Base-by-base conservation (phyloP, 148 eudicot genomes). In the Pouteria glomerata region DNA sequence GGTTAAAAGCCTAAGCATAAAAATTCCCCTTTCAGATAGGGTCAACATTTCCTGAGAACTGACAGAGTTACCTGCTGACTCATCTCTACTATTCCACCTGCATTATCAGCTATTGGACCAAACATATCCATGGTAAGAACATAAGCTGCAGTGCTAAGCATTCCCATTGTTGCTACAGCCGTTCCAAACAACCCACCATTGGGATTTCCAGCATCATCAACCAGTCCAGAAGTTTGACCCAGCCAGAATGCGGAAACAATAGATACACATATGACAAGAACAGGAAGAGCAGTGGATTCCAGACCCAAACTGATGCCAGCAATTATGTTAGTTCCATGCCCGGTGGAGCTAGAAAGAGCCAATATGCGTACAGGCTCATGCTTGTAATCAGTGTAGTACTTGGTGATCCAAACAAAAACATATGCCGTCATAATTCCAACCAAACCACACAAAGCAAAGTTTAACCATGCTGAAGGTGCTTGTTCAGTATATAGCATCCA, bases 101-200 rank as follows among this genome's bases (percentile, higher is more conserved):
- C 99, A 88, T 95, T 95, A 80, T 95, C 99, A 72, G 99, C 99
- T 74, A 95, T 95, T 63, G 99, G 99, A 51, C 99, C 99, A 83
- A 95, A 95, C 99, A 95, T 95, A 81, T 95, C 99, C 99, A 95
- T 95, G 1, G 99, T 95, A 66, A 95, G 85, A 72, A 95, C 99
- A 84, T 95, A 95, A 55, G 94, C 99, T 79, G 99, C 99, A n/a
- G 99, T 95, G 76, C 99, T 95, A 69, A 95, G 93, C 99, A 95
- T 95, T 42, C 99, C 99, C 99, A 95, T 95, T 8, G 99, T 95
- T 71, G 99, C 99, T 58, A 95, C 99, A 73, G 99, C 99, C 39
- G 99, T 95, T 74, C 99, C 99, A 88, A 95, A 95, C 70, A 95
- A 83, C 4, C 99, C 99, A 68, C 99, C 99, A 69, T 89, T 91